phyloP scores from a whole-genome alignment of 805 yeast species.

The Cyberlindnera maclurae region DNA sequence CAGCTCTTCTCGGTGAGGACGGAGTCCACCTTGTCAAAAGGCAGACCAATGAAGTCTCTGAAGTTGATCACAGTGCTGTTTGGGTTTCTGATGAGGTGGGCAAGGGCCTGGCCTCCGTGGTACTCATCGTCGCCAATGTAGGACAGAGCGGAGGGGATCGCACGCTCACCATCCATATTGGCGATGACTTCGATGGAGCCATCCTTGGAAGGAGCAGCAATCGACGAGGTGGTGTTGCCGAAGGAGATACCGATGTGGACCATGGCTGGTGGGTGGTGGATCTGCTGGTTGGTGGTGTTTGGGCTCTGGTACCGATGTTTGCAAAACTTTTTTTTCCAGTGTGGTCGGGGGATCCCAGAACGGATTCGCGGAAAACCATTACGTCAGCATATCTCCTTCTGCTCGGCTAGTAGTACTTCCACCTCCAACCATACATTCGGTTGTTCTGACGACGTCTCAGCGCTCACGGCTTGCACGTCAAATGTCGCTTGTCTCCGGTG shows the following conservation, averaged over 20 bases:
- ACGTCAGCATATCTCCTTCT: no score
- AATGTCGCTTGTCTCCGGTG: conserved; percentile 37
- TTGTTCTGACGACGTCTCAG: no score
- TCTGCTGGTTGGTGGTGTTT: neutral
- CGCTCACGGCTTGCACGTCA: no score
- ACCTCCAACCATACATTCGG: no score
- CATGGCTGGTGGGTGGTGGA: conserved; percentile 16
- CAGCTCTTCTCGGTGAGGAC: conserved; percentile 60
- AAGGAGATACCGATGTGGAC: conserved; percentile 87
- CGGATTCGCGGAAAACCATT: no score
- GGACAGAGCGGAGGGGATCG: conserved; percentile 87
- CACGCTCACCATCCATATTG: conserved; percentile 97
- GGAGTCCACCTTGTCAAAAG: conserved; percentile 63
- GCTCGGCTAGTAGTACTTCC: no score
- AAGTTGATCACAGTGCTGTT: conserved; percentile 80
- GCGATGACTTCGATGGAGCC: conserved; percentile 97
- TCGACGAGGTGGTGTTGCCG: conserved; percentile 93
- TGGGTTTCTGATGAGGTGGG: conserved; percentile 88
- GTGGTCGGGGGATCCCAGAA: no score
- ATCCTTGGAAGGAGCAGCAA: conserved; percentile 78
- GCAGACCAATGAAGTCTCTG: conserved; percentile 84
- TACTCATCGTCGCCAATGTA: conserved; percentile 93
- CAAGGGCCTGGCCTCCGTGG: conserved; percentile 94
- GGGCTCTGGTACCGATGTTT: no score
- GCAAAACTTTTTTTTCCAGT: no score